Conservation (phyloP, 208 protist species). For the Leishmania tropica region DNA sequence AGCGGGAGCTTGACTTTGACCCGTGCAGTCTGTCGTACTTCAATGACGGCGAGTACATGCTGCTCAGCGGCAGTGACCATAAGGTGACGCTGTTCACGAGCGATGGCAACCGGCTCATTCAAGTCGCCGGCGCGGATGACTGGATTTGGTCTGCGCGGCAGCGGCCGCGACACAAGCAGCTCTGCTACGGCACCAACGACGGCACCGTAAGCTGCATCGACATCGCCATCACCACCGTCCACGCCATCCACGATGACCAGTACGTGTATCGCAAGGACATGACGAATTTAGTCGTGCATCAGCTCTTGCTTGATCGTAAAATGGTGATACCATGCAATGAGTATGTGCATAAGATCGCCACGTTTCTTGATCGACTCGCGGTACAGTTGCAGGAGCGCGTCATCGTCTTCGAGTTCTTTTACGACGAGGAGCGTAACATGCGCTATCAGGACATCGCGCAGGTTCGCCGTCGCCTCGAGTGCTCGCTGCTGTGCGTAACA, state of each 20-base stretch:
- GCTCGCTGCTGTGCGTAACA: constrained; percentile 93
- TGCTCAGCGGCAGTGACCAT: constrained; percentile 92
- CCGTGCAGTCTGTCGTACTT: constrained; percentile 94
- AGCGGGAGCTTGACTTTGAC: constrained; percentile 92
- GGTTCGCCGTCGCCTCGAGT: constrained; percentile 92
- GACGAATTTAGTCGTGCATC: constrained; percentile 96
- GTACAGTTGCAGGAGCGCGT: constrained; percentile 94
- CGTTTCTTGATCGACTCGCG: constrained; percentile 94
- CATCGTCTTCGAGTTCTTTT: constrained; percentile 94
- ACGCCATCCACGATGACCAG: constrained; percentile 95
- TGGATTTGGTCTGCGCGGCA: constrained; percentile 88
- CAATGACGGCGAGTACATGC: constrained; percentile 92
- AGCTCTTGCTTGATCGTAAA: constrained; percentile 86
- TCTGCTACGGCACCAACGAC: constrained; percentile 92
- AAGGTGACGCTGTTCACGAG: constrained; percentile 91
- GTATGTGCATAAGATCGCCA: constrained; percentile 95
- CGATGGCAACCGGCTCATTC: constrained; percentile 87
- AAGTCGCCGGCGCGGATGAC: constrained; percentile 68
- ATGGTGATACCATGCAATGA: constrained; percentile 94
- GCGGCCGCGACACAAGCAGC: constrained; percentile 77
- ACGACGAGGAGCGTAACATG: constrained; percentile 89
- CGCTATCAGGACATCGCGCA: constrained; percentile 91
- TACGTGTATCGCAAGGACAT: constrained; percentile 96
- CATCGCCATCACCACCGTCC: constrained; percentile 88
- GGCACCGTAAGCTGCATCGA: constrained; percentile 90